These are phyloP conservation scores for Pouteria glomerata DNA, from an alignment of 148 eudicot genomes.

Conservation along the genomic window DNA sequence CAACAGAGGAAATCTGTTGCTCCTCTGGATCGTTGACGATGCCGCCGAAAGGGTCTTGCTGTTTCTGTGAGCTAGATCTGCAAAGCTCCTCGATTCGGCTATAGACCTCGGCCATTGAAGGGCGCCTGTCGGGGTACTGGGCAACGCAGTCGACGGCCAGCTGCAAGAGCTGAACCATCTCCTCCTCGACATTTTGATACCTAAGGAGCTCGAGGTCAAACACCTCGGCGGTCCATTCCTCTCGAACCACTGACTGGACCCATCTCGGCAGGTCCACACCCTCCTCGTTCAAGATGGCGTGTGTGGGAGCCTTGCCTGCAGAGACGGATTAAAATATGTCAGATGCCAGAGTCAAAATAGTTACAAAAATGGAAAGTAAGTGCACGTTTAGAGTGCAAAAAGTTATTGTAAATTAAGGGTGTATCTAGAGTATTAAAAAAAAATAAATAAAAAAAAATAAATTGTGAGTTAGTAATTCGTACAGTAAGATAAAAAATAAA, in stretches of 20 bases:
- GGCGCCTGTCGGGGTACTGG: slow-evolving; percentile 84
- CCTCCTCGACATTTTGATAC: slow-evolving; percentile 76
- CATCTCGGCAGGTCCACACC: slow-evolving; percentile 95
- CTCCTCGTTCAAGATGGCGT: slow-evolving; percentile 60
- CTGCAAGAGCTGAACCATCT: slow-evolving; percentile 84
- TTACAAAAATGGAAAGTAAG: too few species aligned
- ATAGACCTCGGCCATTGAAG: slow-evolving; percentile 57
- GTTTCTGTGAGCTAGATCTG: slow-evolving; percentile 17
- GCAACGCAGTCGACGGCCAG: slow-evolving; percentile 77
- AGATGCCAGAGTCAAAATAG: too few species aligned
- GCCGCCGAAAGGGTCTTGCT: slow-evolving; percentile 29
- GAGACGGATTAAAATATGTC: too few species aligned
- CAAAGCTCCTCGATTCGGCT: slow-evolving; percentile 54
- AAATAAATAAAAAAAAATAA: too few species aligned
- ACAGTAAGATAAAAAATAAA: too few species aligned
- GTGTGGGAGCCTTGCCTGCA: slow-evolving; percentile 84
- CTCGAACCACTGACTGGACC: slow-evolving; percentile 91
- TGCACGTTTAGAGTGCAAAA: too few species aligned
- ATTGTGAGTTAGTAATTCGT: too few species aligned
- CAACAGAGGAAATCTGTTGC: background rate
- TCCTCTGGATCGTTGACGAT: slow-evolving; percentile 23
- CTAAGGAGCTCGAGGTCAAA: slow-evolving; percentile 81
- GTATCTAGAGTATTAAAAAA: too few species aligned
- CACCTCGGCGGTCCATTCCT: slow-evolving; percentile 86
- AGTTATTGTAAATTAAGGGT: too few species aligned